Base-by-base conservation (phyloP, 75 land plant species). In the Ceratopteris richardii region DNA sequence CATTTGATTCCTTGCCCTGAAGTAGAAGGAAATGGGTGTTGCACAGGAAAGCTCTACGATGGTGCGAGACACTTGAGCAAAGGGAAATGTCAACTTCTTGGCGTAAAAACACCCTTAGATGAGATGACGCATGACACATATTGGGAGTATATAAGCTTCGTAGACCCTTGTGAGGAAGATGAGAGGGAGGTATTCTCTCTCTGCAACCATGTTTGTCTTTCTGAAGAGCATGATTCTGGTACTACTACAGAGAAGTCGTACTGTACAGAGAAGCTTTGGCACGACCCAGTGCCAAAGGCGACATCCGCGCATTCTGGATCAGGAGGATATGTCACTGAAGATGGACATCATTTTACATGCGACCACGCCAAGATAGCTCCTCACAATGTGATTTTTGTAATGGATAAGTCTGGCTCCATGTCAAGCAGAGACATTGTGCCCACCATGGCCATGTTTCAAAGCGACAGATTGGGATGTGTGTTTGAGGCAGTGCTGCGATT, bases 361-460 rank as follows among this genome's bases (percentile, higher is more conserved):
- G n/a, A 60, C 29, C 77, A 75, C 51, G 63, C 73, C 37, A 58
- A 42, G 21, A 29, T 63, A 26, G 48, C 58, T 1, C 58, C 73
- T 25, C 56, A 59, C 63, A 66, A 69, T 69, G 72, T 69, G 30
- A 60, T 75, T 27, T 75, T 75, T 54, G 56, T 75, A n/a, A 69
- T 69, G 13, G 77, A 75, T 20, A 53, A 56, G 33, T 75, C 73
- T 7, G 67, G 64, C 2, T 69, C 77, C 29, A 68, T 68, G 77
- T 29, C 25, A 7, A 4, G 6, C 12, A 0, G 0, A 0, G 73
- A 75, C 43, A 63, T 64, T 28, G 33, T 2, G 28, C 77, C 77
- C 0, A 64, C 62, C 0, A 63, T 75, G 67, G 58, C 58, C 3
- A 63, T 2, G 21, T 1, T 1, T 1, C 66, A 64, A 25, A 31